Conservation (phyloP, 306 rosid genomes). For the Cucurbita maxima region DNA sequence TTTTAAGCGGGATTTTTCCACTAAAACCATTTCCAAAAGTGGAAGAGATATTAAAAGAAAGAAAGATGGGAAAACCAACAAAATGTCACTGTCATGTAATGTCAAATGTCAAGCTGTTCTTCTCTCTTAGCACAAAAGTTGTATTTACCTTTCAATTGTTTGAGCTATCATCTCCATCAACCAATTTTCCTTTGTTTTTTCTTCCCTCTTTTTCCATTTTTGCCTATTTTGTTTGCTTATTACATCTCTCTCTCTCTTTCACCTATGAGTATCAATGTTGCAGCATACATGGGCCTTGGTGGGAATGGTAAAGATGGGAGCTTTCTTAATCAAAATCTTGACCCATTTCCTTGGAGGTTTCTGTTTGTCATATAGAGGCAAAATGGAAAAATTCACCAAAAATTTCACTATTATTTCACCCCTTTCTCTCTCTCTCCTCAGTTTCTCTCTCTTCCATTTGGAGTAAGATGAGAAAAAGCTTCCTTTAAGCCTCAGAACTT, state of each 20-base stretch:
- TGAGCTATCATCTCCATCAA: background rate
- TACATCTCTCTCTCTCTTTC: background rate
- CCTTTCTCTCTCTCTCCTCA: background rate
- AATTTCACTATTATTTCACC: background rate
- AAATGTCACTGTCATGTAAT: background rate
- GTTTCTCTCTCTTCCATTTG: background rate
- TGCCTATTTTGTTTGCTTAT: background rate
- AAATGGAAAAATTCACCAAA: background rate
- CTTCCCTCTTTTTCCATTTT: background rate
- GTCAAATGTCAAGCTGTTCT: background rate
- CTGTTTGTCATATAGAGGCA: background rate
- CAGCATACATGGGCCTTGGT: background rate
- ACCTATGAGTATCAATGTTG: background rate
- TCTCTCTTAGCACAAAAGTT: background rate
- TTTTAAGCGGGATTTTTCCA: background rate
- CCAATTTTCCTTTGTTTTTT: background rate
- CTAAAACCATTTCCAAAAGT: background rate
- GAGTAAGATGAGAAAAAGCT: background rate
- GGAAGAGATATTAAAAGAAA: background rate
- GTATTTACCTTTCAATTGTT: background rate
- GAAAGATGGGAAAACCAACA: background rate
- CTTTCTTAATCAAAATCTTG: background rate
- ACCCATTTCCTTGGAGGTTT: conserved; percentile 27
- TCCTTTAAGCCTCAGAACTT: background rate
- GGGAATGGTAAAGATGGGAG: background rate